A percentile compares a stretch with the other conserved stretches of the same genome.
Conservation (phyloP, 176 grass and related monocot species). For the Musa troglodytarum region DNA sequence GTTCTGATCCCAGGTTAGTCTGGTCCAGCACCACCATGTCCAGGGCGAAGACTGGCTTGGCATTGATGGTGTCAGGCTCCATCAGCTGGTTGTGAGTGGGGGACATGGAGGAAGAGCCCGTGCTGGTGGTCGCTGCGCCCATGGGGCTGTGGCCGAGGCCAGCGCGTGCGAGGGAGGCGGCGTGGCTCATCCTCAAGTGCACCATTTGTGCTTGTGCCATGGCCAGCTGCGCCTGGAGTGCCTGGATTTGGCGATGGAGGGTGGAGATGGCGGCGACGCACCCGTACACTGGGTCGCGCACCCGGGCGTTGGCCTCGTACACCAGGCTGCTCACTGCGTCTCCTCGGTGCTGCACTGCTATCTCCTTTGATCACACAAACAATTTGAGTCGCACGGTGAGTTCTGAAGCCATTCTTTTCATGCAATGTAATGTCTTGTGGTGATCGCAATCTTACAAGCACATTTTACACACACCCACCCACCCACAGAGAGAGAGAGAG, state of each 20-base stretch:
- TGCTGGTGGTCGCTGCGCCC: constrained; percentile 5
- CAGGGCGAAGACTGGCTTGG: neutral
- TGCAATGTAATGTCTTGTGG: neutral
- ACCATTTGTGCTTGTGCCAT: constrained; percentile 82
- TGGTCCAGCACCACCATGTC: neutral
- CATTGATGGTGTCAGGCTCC: neutral
- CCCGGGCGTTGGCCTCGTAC: constrained; percentile 89
- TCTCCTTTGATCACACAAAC: constrained; percentile 40
- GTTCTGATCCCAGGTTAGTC: neutral
- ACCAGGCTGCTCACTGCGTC: constrained; percentile 95
- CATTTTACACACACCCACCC: no score
- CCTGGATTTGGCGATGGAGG: constrained; percentile 82
- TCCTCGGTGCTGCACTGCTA: constrained; percentile 65
- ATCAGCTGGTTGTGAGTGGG: constrained; percentile 15
- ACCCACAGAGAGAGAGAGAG: neutral
- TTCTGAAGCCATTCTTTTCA: no score
- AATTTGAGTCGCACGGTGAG: neutral
- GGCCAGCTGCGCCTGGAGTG: constrained; percentile 76
- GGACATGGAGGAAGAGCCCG: constrained; percentile 46
- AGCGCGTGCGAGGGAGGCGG: constrained; percentile 37
- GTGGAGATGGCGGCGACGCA: constrained; percentile 83
- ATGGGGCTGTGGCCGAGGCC: constrained; percentile 19
- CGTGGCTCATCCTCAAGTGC: constrained; percentile 48
- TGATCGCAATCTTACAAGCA: neutral
- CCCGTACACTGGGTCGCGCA: constrained; percentile 79